Percentiles rank a stretch among this genome's conserved stretches.
Conservation (phyloP, 441 rosid species). For the Macaranga tanarius region DNA sequence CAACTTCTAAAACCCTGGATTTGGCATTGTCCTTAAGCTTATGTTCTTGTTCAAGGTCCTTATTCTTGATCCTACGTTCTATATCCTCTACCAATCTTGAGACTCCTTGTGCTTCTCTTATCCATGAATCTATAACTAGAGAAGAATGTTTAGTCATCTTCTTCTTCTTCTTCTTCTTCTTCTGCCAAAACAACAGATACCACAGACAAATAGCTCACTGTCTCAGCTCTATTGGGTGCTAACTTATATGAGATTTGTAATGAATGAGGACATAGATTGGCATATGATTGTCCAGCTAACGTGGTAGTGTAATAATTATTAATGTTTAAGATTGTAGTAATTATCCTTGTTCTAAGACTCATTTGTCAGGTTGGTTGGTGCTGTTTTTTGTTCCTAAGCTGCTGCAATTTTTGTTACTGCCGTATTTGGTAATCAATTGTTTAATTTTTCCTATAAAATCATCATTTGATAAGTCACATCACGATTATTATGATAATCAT, state of each 20-base stretch:
- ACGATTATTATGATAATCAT: too few relatives aligned
- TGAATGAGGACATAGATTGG: not conserved
- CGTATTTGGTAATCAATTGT: not conserved
- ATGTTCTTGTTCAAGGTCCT: slow-evolving; percentile 10
- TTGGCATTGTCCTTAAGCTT: slow-evolving; percentile 27
- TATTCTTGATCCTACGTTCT: slow-evolving; percentile 36
- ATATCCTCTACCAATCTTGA: slow-evolving; percentile 38
- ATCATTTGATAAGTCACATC: too few relatives aligned
- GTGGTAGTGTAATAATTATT: too few relatives aligned
- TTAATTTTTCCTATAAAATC: too few relatives aligned
- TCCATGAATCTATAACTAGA: slow-evolving; percentile 44
- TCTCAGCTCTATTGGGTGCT: not conserved
- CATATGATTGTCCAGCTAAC: slow-evolving; percentile 13
- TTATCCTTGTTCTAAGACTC: not conserved
- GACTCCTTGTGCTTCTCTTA: slow-evolving; percentile 51
- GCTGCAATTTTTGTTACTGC: not conserved
- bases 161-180: not conserved
- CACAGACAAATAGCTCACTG: not conserved
- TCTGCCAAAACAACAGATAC: not conserved
- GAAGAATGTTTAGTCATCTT: slow-evolving; percentile 27
- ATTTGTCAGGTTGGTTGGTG: not conserved
- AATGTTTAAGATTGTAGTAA: not conserved
- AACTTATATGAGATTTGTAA: not conserved
- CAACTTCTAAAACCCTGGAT: slow-evolving; percentile 47
- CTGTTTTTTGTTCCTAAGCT: not conserved